phyloP scores from a whole-genome alignment of 768 basidiomycete species.

The Lentinula sp. region DNA sequence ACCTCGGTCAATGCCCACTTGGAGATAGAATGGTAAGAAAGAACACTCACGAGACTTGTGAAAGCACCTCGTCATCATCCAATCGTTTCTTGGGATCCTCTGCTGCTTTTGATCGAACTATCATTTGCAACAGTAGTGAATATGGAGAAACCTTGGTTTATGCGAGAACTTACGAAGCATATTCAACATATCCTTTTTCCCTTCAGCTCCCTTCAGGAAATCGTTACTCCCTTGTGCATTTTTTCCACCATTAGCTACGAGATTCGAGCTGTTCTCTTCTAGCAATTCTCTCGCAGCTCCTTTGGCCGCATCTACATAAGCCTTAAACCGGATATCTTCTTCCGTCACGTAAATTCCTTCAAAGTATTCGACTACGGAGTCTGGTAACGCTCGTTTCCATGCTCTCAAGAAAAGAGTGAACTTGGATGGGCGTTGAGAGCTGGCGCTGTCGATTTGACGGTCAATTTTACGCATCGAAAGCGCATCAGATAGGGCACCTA shows the following conservation, averaged over 20 bases:
- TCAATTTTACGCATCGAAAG: neutral
- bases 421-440: neutral
- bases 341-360: neutral
- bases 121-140: neutral
- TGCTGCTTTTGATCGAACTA: slow-evolving; percentile 51
- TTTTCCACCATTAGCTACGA: slow-evolving; percentile 9
- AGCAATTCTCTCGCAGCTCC: slow-evolving; percentile 30
- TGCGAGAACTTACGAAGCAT: slow-evolving; percentile 27
- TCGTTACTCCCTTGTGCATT: slow-evolving; percentile 15
- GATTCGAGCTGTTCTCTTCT: slow-evolving; percentile 25
- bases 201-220: slow-evolving; percentile 18
- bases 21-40: neutral
- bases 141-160: neutral
- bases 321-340: slow-evolving; percentile 17
- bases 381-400: neutral
- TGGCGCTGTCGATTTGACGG: neutral
- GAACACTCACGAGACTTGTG: slow-evolving; percentile 31
- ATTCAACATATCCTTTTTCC: slow-evolving; percentile 30
- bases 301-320: slow-evolving; percentile 24
- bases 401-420: neutral
- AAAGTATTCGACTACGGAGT: neutral
- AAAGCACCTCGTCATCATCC: slow-evolving; percentile 42
- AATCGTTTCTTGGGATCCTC: slow-evolving; percentile 36
- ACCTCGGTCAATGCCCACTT: neutral
- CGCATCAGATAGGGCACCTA: neutral